Base-by-base conservation (phyloP, 177 flowering plant species). In the Vitis hybrid region DNA sequence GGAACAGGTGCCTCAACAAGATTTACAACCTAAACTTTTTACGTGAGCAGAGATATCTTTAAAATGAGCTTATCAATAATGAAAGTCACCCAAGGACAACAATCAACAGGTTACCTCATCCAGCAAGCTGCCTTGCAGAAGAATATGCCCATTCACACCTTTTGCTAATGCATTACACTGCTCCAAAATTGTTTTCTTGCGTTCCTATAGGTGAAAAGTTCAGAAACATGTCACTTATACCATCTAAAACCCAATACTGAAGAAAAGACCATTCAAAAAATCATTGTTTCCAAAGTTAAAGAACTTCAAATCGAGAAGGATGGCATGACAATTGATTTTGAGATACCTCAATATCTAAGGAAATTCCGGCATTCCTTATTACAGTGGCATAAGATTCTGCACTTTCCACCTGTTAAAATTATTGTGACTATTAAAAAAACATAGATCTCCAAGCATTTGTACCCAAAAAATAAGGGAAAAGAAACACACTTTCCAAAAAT, bases 1-100 rank as follows among this genome's bases (percentile, higher is more conserved):
- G 99, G 92, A 72, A 82, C 78, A 49, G 99, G 99, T 73, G 93
- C 88, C 78, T 94, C 99, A 67, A 94, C 92, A 77, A 94, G 95
- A 88, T 94, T 94, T 62, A 85, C 96, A 58, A 94, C 96, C 98
- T 94, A 75, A 48, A 74, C 32, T 27, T 66, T 58, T 48, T 5
- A 51, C 7, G 4, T 52, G 10, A 60, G 46, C 17, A 62, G 64
- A 57, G 19, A 50, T 24, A 2, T 5, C 46, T 40, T 59, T 51
- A 67, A 64, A 19, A 21, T 50, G 48, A 48, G 11, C 14, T 68
- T 51, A 58, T 46, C 6, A 11, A 40, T 12, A 48, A 62, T 18
- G 17, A 54, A 56, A 19, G 21, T 32, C 65, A 66, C 17, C 57
- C 63, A 32, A 62, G 48, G 46, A 65, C 24, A 70, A 61, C 17